A percentile compares a stretch with the other conserved stretches of the same genome.
These are phyloP conservation scores for Ilyonectria destructans DNA, from an alignment of 2,329 filamentous ascomycete species.

Conservation along the genomic window DNA sequence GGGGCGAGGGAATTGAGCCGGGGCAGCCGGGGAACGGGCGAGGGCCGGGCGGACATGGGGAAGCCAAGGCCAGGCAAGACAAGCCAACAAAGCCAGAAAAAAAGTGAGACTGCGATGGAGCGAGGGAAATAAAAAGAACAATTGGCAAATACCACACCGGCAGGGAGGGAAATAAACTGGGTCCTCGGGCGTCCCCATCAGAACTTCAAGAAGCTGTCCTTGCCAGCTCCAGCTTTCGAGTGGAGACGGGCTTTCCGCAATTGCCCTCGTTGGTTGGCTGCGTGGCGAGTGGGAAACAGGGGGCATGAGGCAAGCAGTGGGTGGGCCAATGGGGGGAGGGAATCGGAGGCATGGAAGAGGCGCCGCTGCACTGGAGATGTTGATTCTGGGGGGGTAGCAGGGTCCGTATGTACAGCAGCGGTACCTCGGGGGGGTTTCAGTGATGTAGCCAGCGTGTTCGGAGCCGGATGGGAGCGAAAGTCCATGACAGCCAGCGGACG, in stretches of 20 bases:
- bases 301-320: neutral
- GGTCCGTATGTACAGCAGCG: too few relatives aligned
- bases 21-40: slow-evolving; percentile 23
- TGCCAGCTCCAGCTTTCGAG: slow-evolving; percentile 12
- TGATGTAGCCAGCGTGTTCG: neutral
- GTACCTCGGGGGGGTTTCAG: too few relatives aligned
- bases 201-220: slow-evolving; percentile 22
- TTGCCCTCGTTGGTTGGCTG: slow-evolving; percentile 25
- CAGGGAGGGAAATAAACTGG: slow-evolving; percentile 3
- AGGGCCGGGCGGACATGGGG: slow-evolving; percentile 17
- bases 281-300: neutral
- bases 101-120: slow-evolving; percentile 10
- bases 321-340: slow-evolving; percentile 16
- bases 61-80: slow-evolving; percentile 2
- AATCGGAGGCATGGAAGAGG: slow-evolving; percentile 4
- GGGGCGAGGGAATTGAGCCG: slow-evolving; percentile 6
- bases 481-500: too few relatives aligned
- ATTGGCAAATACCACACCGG: slow-evolving; percentile 20
- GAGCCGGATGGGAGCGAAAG: neutral
- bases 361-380: neutral
- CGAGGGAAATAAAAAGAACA: slow-evolving; percentile 21
- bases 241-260: slow-evolving; percentile 16
- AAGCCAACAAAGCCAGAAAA: slow-evolving; percentile 8
- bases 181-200: neutral
- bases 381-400: neutral